Evolutionary conservation across 2,329 filamentous ascomycete genomes (phyloP), one percentile per base, ranked within the genome.

Genomic region (Alternaria triticina): DNA sequence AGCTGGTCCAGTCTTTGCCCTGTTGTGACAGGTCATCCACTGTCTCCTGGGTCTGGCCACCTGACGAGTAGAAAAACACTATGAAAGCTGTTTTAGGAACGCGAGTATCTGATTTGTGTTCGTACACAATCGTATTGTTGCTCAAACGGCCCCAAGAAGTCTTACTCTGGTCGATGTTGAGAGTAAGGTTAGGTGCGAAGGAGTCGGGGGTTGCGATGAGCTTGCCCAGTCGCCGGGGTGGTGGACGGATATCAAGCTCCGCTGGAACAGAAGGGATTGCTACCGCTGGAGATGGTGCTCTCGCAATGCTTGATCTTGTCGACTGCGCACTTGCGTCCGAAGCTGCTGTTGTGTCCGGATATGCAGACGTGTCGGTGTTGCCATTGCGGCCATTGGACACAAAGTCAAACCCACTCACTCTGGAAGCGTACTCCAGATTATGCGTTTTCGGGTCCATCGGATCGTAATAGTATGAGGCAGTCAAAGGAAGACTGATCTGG

Each of bases 41-140:
- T 55, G 84, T 84, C 61, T 92, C 90, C 61, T 90, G 90, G 11
- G 87, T 87, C 1, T 89, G 86, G 59, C 87, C 89, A 86, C 91
- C 93, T 28, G 96, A 87, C 6, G 71, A 76, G 57, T 75, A 77
- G 66, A 73, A 79, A 33, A 93, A 84, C 40, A 97, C 83, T 72
- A 92, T 90, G 70, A 97, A 88, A 1, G 92, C 93, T 66, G 90
- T 90, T 75, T 95, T 95, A 1, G 94, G 93, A 36, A 98, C 88
- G 15, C 89, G 90, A 3, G 84, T 86, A 68, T 97, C 93, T 23
- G 82, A 81, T 28, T 79, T 82, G 51, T 89, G 83, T 1, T 86
- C 80, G 72, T 94, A 92, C 3, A 89, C 83, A 28, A 89, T 80
- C 0, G 91, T 95, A 71, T 93, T 94, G 20, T 86, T 83, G 1